Base-by-base conservation (phyloP, 1,284 basidiomycete species). In the Ustilago curta region DNA sequence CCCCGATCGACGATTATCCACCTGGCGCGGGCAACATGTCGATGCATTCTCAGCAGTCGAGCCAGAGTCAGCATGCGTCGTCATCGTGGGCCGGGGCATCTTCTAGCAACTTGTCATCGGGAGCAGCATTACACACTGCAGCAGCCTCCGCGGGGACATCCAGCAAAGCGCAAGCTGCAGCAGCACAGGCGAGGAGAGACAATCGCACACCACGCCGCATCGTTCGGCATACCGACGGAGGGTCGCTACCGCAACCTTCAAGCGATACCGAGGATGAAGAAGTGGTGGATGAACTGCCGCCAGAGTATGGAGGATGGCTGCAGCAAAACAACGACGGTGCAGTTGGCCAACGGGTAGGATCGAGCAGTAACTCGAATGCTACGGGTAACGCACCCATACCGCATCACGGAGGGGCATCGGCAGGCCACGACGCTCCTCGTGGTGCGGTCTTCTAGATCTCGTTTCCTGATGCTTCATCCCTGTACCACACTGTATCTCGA, bases 261-360 rank as follows among this genome's bases (percentile, higher is more conserved):
- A 71, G 66, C 56, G 72, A 73, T 43, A 59, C 65, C n/a, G 75
- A 77, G 31, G 75, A 75, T 11, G 75, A 77, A 32, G 70, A 70
- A 12, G 50, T 55, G 45, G 43, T 65, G n/a, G 75, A 74, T 27
- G 75, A 77, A 52, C 47, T 77, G 23, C 75, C 75, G 12, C 75
- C 75, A 18, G 67, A 75, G 37, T 77, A 77, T 27, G 75, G 75
- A 16, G 75, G 75, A 2, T 77, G 75, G 75, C 49, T 70, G n/a
- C 57, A 65, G 43, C 53, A 37, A 39, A 47, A 49, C 12, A 55
- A 25, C 45, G 42, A 42, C 18, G 19, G 37, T 29, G 12, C 45
- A 7, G 42, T 39, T 32, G 54, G 64, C 43, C 14, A 37, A 16
- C 7, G 35, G 35, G 31, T 31, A 32, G 43, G 19, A 6, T 25